These are phyloP conservation scores for Erythrophleum ivorense DNA, from an alignment of 331 rosid genomes.

Conservation along the genomic window DNA sequence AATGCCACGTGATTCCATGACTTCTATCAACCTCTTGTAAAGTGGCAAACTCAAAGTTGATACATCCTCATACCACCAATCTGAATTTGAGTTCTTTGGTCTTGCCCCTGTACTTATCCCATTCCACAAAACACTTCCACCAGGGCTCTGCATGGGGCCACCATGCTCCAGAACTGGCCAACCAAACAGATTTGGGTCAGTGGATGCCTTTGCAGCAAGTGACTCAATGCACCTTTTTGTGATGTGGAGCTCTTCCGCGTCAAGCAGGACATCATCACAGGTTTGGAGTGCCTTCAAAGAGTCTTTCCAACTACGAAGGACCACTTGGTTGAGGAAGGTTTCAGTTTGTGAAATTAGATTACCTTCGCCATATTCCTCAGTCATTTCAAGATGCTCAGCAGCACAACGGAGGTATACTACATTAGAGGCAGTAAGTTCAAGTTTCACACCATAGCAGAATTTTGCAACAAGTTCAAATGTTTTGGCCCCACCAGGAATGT, in stretches of 20 bases:
- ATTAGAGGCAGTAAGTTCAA: constrained; percentile 92
- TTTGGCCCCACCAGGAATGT: constrained; percentile 93
- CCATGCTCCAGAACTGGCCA: constrained; percentile 96
- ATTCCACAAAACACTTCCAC: constrained; percentile 98
- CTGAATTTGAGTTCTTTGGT: constrained; percentile 78
- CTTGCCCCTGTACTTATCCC: constrained; percentile 98
- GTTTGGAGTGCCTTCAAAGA: constrained; percentile 88
- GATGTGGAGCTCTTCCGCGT: constrained; percentile 80
- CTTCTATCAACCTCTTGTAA: constrained; percentile 75
- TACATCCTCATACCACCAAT: constrained; percentile 98
- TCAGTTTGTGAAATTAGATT: constrained; percentile 81
- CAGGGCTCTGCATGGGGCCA: constrained; percentile 99
- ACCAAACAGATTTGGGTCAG: constrained; percentile 93
- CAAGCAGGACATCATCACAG: constrained; percentile 62
- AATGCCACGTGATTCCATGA: constrained; percentile 93
- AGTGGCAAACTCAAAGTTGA: constrained; percentile 76
- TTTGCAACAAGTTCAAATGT: constrained; percentile 93
- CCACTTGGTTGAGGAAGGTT: constrained; percentile 80
- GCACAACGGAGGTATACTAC: constrained; percentile 90
- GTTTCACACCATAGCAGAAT: constrained; percentile 97
- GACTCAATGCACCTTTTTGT: constrained; percentile 91
- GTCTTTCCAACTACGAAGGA: constrained; percentile 90
- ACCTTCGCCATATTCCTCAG: constrained; percentile 91
- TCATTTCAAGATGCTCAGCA: constrained; percentile 92
- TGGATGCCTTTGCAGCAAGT: constrained; percentile 82